Conservation (phyloP, 805 yeast species). For the Spathaspora arborariae region DNA sequence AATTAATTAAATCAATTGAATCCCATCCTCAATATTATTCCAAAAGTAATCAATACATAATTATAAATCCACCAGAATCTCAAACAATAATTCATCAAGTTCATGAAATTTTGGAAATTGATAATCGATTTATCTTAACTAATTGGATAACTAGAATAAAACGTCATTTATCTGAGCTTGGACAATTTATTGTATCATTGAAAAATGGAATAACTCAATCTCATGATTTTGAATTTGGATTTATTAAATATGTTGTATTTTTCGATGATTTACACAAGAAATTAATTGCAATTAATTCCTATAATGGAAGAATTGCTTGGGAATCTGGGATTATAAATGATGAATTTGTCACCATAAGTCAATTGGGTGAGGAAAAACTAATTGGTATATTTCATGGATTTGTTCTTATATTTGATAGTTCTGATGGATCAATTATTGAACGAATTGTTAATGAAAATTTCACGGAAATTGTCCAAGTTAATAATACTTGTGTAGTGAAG, state of each 20-base stretch:
- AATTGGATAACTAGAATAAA: conserved; percentile 27
- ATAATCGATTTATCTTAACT: conserved; percentile 15
- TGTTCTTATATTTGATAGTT: conserved; percentile 11
- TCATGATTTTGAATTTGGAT: conserved; percentile 24
- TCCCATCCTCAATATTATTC: conserved; percentile 6
- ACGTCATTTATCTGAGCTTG: conserved; percentile 34
- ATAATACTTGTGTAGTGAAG: not conserved
- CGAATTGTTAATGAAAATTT: conserved; percentile 1
- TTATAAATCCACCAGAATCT: conserved; percentile 31
- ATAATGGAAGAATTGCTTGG: conserved; percentile 42
- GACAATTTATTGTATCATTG: conserved; percentile 18
- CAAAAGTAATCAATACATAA: conserved; percentile 11
- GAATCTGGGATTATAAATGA: conserved; percentile 10
- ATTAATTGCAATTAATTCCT: conserved; percentile 41
- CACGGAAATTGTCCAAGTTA: conserved; percentile 3
- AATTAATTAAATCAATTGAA: not conserved
- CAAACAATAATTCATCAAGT: conserved; percentile 23
- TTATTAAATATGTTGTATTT: conserved; percentile 29
- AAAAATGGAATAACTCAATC: not conserved
- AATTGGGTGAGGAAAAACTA: conserved; percentile 8
- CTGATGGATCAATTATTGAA: conserved; percentile 9
- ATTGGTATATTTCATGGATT: conserved; percentile 10
- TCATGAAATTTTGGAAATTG: conserved; percentile 25
- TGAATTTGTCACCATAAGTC: conserved; percentile 7
- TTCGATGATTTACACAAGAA: conserved; percentile 19